Percentiles rank a stretch among this genome's conserved stretches.
phyloP scores from a whole-genome alignment of 2,329 filamentous ascomycete species.

The Fusarium kyushuense region DNA sequence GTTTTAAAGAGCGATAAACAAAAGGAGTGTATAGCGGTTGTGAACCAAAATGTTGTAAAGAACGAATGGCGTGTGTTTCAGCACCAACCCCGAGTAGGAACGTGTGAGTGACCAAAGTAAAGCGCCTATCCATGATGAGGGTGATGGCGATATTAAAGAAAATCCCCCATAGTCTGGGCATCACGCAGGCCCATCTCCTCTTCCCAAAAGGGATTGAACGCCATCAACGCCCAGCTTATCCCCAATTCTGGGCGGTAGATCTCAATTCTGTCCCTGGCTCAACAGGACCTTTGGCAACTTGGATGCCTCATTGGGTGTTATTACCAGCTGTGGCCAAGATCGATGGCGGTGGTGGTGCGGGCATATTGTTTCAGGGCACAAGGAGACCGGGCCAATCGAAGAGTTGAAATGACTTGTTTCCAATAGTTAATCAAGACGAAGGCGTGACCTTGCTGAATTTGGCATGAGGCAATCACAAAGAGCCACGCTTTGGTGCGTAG shows the following conservation, averaged over 20 bases:
- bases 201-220: conserved; percentile 15
- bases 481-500: conserved; percentile 35
- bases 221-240: conserved; percentile 26
- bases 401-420: conserved; percentile 22
- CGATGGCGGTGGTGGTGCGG: conserved; percentile 26
- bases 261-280: conserved; percentile 36
- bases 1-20: conserved; percentile 34
- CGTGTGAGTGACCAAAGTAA: conserved; percentile 9
- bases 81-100: conserved; percentile 39
- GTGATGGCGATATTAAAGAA: conserved; percentile 39
- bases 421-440: conserved; percentile 14
- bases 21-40: conserved; percentile 41
- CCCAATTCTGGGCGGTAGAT: conserved; percentile 36
- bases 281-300: neutral
- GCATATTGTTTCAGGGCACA: conserved; percentile 38
- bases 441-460: conserved; percentile 16
- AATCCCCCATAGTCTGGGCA: conserved; percentile 15
- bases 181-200: conserved; percentile 8
- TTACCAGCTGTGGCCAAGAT: conserved; percentile 16
- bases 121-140: conserved; percentile 10
- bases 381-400: conserved; percentile 23
- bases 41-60: conserved; percentile 28
- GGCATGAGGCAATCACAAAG: conserved; percentile 28
- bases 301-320: conserved; percentile 16
- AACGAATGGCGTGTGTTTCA: conserved; percentile 33